Conservation (phyloP, 306 rosid genomes). For the Citrullus colocynthis region DNA sequence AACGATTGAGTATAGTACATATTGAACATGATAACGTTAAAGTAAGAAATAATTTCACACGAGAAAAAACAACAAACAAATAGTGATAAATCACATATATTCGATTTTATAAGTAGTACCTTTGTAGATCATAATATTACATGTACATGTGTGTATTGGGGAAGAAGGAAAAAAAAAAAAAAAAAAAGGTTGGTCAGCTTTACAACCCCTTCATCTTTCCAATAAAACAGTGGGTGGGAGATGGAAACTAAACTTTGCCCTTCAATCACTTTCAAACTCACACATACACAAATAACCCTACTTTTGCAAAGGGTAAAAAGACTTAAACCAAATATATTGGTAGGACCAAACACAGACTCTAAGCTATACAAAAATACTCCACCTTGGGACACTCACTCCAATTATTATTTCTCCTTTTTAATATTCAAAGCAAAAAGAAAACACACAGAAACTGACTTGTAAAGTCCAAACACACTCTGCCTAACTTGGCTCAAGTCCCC, state of each 20-base stretch:
- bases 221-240: slow-evolving; percentile 3
- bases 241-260: background rate
- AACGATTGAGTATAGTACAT: background rate
- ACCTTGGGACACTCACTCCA: background rate
- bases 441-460: background rate
- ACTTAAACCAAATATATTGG: background rate
- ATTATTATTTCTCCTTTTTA: background rate
- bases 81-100: background rate
- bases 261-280: background rate
- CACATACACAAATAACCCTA: background rate
- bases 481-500: slow-evolving; percentile 1
- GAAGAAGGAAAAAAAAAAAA: background rate
- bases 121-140: background rate
- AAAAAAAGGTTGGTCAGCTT: background rate
- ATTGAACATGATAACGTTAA: background rate
- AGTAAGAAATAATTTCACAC: background rate
- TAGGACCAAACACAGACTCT: background rate
- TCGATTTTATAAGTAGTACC: background rate
- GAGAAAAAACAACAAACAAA: background rate
- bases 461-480: slow-evolving; percentile 1
- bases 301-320: background rate
- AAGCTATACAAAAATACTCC: background rate
- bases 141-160: background rate
- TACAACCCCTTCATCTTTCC: background rate
- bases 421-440: background rate